These are phyloP conservation scores for Gossypium turneri DNA, from an alignment of 345 rosid species.

Conservation along the genomic window DNA sequence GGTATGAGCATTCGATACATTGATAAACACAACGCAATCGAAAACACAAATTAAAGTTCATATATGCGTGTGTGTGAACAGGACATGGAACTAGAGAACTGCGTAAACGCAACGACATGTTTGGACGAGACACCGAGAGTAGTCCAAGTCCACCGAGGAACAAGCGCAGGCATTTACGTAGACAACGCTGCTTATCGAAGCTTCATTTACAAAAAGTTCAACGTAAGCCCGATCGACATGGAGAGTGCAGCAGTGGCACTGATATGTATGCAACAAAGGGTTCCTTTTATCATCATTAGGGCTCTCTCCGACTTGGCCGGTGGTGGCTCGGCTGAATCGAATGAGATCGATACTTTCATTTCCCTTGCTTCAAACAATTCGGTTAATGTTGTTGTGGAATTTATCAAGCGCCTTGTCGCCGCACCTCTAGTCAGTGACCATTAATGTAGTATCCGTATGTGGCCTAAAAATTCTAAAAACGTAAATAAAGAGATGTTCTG, in stretches of 20 bases:
- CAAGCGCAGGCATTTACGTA: conserved; percentile 11
- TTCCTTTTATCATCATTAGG: conserved; percentile 21
- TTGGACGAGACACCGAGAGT: not conserved
- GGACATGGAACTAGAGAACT: conserved; percentile 13
- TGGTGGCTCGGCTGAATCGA: conserved; percentile 19
- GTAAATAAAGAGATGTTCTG: not conserved
- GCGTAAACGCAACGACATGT: conserved; percentile 19
- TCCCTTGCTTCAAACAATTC: conserved; percentile 12
- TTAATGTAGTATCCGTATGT: not conserved
- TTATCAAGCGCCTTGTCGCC: not conserved
- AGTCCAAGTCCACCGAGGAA: conserved; percentile 14
- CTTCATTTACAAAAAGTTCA: conserved; percentile 12
- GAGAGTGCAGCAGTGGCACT: conserved; percentile 22
- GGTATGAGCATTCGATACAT: not conserved
- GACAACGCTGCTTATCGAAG: conserved; percentile 20
- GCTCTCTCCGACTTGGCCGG: conserved; percentile 24
- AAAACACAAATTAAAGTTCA: too few relatives aligned
- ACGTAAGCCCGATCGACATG: conserved; percentile 21
- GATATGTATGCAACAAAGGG: conserved; percentile 16
- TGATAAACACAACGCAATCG: too few relatives aligned
- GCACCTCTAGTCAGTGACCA: not conserved
- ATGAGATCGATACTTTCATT: conserved; percentile 7
- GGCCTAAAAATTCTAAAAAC: not conserved
- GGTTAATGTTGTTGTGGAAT: not conserved
- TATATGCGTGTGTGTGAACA: not conserved